Percentiles rank a stretch among this genome's conserved stretches.
These are phyloP conservation scores for Tetracladium maxilliforme DNA, from an alignment of 2,329 filamentous ascomycete genomes.

Conservation along the genomic window DNA sequence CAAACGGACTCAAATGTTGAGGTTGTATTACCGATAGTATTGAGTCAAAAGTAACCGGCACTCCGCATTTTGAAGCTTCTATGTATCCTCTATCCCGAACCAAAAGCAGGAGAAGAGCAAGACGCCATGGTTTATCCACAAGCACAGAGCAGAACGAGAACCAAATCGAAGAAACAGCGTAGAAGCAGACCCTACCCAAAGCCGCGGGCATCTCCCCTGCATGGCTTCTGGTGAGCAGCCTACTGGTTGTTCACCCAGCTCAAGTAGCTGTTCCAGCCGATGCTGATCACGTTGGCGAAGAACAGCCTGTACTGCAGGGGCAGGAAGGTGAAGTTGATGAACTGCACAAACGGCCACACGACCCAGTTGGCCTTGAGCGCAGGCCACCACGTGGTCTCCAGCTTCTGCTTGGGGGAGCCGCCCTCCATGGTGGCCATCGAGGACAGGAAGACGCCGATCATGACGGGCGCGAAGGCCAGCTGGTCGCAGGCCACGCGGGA, in stretches of 20 bases:
- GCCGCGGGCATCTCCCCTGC: too few relatives aligned
- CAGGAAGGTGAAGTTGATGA: conserved; percentile 56
- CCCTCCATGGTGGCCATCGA: conserved; percentile 56
- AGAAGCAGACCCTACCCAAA: too few relatives aligned
- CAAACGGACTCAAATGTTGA: too few relatives aligned
- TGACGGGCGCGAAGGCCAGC: conserved; percentile 47
- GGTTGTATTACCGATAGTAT: too few relatives aligned
- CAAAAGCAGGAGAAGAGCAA: too few relatives aligned
- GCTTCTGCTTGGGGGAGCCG: conserved; percentile 40
- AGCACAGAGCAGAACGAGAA: too few relatives aligned
- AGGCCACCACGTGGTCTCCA: conserved; percentile 40
- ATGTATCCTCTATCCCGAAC: too few relatives aligned
- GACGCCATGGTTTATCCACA: too few relatives aligned
- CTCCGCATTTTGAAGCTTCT: too few relatives aligned
- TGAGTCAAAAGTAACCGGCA: too few relatives aligned
- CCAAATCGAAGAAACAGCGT: too few relatives aligned
- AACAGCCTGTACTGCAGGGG: conserved; percentile 55
- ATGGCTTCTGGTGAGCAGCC: too few relatives aligned
- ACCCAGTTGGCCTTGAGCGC: conserved; percentile 56
- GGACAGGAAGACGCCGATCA: conserved; percentile 50
- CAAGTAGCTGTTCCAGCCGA: conserved; percentile 34
- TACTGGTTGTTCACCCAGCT: conserved; percentile 17
- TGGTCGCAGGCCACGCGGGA: conserved; percentile 53
- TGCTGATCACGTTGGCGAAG: conserved; percentile 53
- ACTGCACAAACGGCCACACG: conserved; percentile 55